Conservation (phyloP, 2,329 filamentous ascomycete genomes). For the Colletotrichum siamense region DNA sequence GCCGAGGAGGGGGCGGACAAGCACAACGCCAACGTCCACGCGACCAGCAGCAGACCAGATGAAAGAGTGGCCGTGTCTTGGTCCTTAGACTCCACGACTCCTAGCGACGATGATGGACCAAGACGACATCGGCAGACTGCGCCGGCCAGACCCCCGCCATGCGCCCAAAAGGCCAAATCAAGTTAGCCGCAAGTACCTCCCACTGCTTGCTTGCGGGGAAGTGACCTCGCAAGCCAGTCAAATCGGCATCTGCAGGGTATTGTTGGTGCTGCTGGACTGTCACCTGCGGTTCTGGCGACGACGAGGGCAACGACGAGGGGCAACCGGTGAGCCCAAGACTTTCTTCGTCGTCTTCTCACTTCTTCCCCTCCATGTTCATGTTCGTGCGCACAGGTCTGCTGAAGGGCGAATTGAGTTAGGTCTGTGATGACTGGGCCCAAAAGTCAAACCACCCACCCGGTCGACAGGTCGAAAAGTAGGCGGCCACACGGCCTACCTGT, state of each 20-base stretch:
- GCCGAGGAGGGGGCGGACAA: background rate
- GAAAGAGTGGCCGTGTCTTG: background rate
- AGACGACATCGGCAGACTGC: background rate
- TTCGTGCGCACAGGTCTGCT: background rate
- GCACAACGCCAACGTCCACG: background rate
- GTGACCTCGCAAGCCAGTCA: background rate
- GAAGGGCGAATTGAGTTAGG: background rate
- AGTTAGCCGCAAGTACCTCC: background rate
- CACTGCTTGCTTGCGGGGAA: conserved; percentile 14
- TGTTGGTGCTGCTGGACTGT: background rate
- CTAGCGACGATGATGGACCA: background rate
- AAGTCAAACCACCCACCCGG: background rate
- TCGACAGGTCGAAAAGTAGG: background rate
- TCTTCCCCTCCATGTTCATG: background rate
- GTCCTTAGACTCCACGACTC: background rate
- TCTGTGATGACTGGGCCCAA: background rate
- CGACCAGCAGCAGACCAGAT: background rate
- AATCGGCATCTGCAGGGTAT: background rate
- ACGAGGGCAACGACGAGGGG: background rate
- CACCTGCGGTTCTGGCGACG: background rate
- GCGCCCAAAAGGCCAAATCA: background rate
- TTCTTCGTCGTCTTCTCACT: background rate
- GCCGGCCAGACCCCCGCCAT: background rate
- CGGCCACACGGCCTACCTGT: background rate
- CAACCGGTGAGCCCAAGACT: background rate